phyloP scores from a whole-genome alignment of 768 basidiomycete species.

The Pleurotus salmoneostramineus region DNA sequence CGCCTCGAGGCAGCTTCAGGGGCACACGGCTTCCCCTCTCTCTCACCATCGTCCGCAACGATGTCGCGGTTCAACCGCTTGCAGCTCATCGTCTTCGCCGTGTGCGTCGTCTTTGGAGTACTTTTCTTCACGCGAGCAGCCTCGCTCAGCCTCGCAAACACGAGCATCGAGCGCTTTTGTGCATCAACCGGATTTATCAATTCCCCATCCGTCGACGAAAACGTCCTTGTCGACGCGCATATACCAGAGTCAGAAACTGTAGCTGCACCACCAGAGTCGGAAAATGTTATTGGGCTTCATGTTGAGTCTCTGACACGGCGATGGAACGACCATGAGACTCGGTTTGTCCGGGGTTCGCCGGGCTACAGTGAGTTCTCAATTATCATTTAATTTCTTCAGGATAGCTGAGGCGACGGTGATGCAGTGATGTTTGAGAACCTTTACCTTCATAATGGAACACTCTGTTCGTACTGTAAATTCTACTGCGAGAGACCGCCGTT shows the following conservation, averaged over 20 bases:
- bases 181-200: not conserved
- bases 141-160: not conserved
- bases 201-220: not conserved
- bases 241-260: not conserved
- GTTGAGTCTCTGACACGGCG: not conserved
- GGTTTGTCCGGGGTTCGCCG: not conserved
- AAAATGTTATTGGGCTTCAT: not conserved
- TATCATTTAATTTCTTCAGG: not conserved
- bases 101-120: not conserved
- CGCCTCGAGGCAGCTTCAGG: not conserved
- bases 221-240: not conserved
- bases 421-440: constrained; percentile 8
- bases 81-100: not conserved
- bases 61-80: not conserved
- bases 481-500: not conserved
- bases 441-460: constrained; percentile 3
- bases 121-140: not conserved
- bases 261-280: not conserved
- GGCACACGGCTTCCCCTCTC: not conserved
- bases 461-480: not conserved
- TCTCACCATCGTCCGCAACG: not conserved
- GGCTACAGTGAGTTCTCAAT: not conserved
- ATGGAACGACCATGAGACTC: constrained; percentile 3
- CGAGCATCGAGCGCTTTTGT: not conserved
- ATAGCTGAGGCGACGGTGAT: not conserved